Base-by-base conservation (phyloP, 2,329 filamentous ascomycete species). In the Scedosporium minutisporum region DNA sequence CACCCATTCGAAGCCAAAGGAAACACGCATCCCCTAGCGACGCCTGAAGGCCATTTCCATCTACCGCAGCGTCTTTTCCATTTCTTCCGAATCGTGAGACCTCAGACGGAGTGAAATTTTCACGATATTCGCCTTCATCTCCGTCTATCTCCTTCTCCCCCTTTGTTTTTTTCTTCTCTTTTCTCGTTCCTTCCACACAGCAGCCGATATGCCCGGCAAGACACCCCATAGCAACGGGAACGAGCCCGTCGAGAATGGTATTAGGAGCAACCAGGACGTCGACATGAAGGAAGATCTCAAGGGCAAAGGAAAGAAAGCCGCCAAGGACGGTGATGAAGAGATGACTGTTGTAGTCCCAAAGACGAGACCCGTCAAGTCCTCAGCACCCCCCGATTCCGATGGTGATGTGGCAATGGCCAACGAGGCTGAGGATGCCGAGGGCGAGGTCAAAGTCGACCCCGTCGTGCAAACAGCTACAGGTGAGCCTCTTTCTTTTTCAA, bases 341-440 rank as follows among this genome's bases (percentile, higher is more conserved):
- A 91, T 91, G 87, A 91, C 88, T 60, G 88, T 91, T 67, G 88
- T 92, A 69, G 87, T 91, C 55, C 88, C 89, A 2, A 57, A 62
- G 60, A 62, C 60, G 38, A 57, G 60, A 62, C 87, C 87, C 63
- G 84, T 87, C 67, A 91, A 91, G 79, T 78, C 78, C 70, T 77
- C 81, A 65, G 82, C 82, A 71, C 76, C 78, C 38, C 80, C 84
- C 67, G 85, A 88, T 71, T 80, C 80, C 64, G 87, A 90, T 68
- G 87, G 82, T 60, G 89, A 93, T 73, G 80, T 91, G 66, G 77
- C 80, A 67, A 92, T 92, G 88, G 86, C 84, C 66, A 76, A 79
- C 72, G 79, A 84, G 66, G 74, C 78, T 73, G 78, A 79, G 70
- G 69, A 73, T 63, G 70, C 74, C 58, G 79, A 79, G 58, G 77